A percentile compares a stretch with the other conserved stretches of the same genome.
phyloP scores from a whole-genome alignment of 176 grass and related monocot genomes.

The Zoysia pacifica region DNA sequence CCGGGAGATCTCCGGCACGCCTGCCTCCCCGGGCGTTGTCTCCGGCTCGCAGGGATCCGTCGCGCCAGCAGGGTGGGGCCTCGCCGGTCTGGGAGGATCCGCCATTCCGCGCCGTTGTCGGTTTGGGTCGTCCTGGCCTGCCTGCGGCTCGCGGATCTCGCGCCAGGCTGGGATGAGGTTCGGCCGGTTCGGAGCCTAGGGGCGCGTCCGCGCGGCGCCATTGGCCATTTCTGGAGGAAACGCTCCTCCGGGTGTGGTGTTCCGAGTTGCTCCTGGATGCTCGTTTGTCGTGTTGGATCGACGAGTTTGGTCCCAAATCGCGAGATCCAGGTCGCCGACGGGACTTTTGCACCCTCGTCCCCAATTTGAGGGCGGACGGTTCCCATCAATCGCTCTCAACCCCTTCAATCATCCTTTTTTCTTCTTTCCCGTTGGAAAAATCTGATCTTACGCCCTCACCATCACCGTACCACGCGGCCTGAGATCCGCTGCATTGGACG shows the following conservation, averaged over 20 bases:
- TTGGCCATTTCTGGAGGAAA: slow-evolving; percentile 28
- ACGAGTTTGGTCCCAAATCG: not conserved
- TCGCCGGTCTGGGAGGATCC: slow-evolving; percentile 24
- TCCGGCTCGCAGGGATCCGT: not conserved
- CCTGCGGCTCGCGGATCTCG: slow-evolving; percentile 27
- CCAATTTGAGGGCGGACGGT: slow-evolving; percentile 35
- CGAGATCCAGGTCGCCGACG: slow-evolving; percentile 46
- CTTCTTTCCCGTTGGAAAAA: slow-evolving; percentile 5
- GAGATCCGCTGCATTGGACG: slow-evolving; percentile 44
- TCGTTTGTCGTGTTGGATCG: not conserved
- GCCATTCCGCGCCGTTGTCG: slow-evolving; percentile 18
- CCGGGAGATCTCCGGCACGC: slow-evolving; percentile 8
- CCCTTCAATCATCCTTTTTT: too few relatives aligned
- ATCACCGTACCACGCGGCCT: slow-evolving; percentile 4
- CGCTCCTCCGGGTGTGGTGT: not conserved
- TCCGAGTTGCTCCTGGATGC: not conserved
- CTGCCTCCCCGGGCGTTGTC: not conserved
- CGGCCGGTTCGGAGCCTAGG: slow-evolving; percentile 17
- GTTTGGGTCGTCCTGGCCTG: not conserved
- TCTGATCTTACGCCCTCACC: not conserved
- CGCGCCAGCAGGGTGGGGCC: not conserved
- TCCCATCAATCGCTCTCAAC: slow-evolving; percentile 47
- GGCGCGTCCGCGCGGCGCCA: slow-evolving; percentile 6
- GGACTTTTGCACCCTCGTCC: not conserved
- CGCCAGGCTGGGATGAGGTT: slow-evolving; percentile 32